Conservation (phyloP, 225 moss, liverwort and hornwort species). For the Anthoceros angustus region DNA sequence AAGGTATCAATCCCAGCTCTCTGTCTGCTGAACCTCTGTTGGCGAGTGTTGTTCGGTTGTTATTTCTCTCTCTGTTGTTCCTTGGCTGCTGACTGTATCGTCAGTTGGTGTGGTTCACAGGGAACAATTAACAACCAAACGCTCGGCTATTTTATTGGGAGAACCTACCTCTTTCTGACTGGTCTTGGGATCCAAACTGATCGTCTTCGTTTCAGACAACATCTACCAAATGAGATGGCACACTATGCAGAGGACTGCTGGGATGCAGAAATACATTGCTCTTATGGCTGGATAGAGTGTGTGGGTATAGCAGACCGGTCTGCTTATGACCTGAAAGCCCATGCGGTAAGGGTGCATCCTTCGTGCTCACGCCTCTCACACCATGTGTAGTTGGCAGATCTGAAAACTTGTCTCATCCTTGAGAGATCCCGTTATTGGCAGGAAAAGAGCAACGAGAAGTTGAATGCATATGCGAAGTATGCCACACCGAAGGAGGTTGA, state of each 20-base stretch:
- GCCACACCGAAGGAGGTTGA: slow-evolving; percentile 32
- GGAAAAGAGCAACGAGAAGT: slow-evolving; percentile 55
- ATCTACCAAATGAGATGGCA: slow-evolving; percentile 89
- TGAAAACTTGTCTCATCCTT: neutral
- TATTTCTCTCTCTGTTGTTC: neutral
- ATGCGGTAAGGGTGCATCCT: slow-evolving; percentile 34
- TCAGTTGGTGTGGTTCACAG: slow-evolving; percentile 30
- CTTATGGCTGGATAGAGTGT: slow-evolving; percentile 98
- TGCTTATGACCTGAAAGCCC: slow-evolving; percentile 83
- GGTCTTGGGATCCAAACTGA: slow-evolving; percentile 66
- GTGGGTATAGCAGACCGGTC: slow-evolving; percentile 90
- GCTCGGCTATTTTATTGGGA: slow-evolving; percentile 81
- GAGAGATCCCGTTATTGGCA: slow-evolving; percentile 18
- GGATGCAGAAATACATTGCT: slow-evolving; percentile 93
- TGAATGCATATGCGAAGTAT: slow-evolving; percentile 49
- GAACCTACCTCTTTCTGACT: slow-evolving; percentile 75
- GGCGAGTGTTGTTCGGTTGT: neutral
- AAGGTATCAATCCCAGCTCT: slow-evolving; percentile 22
- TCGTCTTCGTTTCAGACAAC: slow-evolving; percentile 75
- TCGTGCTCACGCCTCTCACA: neutral
- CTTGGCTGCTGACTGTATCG: neutral
- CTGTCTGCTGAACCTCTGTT: neutral
- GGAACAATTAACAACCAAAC: slow-evolving; percentile 89
- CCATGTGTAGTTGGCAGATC: neutral
- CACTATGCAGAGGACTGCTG: slow-evolving; percentile 96